These are phyloP conservation scores for Aspergillus incahuasiensis DNA, from an alignment of 495 filamentous ascomycete species.

Conservation along the genomic window DNA sequence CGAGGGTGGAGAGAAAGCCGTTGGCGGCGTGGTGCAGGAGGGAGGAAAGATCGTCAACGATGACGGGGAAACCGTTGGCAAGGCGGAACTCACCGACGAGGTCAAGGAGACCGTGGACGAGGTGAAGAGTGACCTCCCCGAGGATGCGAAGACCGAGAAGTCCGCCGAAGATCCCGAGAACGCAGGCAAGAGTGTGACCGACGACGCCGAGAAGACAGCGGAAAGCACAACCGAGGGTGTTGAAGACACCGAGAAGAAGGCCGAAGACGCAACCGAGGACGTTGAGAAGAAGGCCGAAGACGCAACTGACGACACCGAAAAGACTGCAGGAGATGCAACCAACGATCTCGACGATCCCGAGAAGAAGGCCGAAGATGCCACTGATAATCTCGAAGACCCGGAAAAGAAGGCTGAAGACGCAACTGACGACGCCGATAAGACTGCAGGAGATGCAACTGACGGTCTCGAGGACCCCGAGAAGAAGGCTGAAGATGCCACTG, in stretches of 20 bases:
- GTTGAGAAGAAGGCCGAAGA: slow-evolving; percentile 30
- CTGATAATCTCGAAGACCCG: slow-evolving; percentile 29
- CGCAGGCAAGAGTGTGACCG: slow-evolving; percentile 22
- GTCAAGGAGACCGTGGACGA: slow-evolving; percentile 26
- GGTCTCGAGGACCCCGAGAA: neutral
- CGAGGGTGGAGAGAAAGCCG: slow-evolving; percentile 58
- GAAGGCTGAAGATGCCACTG: slow-evolving; percentile 24
- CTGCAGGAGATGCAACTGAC: slow-evolving; percentile 16
- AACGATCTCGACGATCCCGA: slow-evolving; percentile 27
- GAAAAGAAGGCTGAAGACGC: slow-evolving; percentile 30
- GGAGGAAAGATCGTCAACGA: slow-evolving; percentile 62
- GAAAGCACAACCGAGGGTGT: slow-evolving; percentile 26
- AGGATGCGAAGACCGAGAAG: slow-evolving; percentile 25
- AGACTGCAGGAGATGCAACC: slow-evolving; percentile 23
- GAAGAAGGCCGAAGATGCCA: slow-evolving; percentile 29
- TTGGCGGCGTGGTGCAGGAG: slow-evolving; percentile 55
- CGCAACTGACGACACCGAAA: neutral
- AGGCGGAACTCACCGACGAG: slow-evolving; percentile 23
- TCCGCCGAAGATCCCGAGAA: slow-evolving; percentile 28
- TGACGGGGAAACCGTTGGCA: slow-evolving; percentile 56
- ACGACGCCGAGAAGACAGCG: slow-evolving; percentile 6
- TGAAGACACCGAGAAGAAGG: slow-evolving; percentile 32
- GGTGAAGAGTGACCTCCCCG: slow-evolving; percentile 17
- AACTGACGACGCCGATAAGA: slow-evolving; percentile 27
- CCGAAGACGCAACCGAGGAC: slow-evolving; percentile 28